These are phyloP conservation scores for Phallus indusiatus DNA, from an alignment of 768 basidiomycete species.

Conservation along the genomic window DNA sequence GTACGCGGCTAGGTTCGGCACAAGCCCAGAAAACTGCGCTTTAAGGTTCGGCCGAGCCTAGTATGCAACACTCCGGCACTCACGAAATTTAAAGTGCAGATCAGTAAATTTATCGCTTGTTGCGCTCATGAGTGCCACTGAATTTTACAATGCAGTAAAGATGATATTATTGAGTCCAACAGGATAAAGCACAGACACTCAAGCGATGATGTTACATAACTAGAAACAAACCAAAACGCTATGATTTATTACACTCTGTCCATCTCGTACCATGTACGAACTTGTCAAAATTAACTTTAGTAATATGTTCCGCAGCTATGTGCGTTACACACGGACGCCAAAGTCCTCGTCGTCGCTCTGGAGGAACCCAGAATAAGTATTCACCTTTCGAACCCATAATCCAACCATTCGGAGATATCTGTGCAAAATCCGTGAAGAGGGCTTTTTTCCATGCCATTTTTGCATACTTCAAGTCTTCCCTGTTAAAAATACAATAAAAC, in stretches of 20 bases:
- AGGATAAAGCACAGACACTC: too few relatives aligned
- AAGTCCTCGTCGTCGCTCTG: not conserved
- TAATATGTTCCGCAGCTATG: not conserved
- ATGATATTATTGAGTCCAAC: too few relatives aligned
- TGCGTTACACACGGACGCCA: not conserved
- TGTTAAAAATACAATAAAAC: not conserved
- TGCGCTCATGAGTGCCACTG: too few relatives aligned
- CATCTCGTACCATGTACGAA: not conserved
- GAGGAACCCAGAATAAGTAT: not conserved
- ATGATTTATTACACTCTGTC: not conserved
- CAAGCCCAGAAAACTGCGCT: too few relatives aligned
- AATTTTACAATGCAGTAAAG: too few relatives aligned
- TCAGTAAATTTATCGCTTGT: too few relatives aligned
- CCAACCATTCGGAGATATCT: not conserved
- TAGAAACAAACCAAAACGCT: too few relatives aligned
- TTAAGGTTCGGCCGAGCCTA: too few relatives aligned
- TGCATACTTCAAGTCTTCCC: not conserved
- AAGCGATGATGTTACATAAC: too few relatives aligned
- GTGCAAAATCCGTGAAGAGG: not conserved
- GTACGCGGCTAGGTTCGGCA: too few relatives aligned
- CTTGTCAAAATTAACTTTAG: not conserved
- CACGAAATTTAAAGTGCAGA: too few relatives aligned
- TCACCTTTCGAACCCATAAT: not conserved
- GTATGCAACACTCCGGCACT: too few relatives aligned
- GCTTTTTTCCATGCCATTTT: not conserved